A percentile compares a stretch with the other conserved stretches of the same genome.
These are phyloP conservation scores for Solanum pimpinellifolium DNA, from an alignment of 257 asterid species.

Conservation along the genomic window DNA sequence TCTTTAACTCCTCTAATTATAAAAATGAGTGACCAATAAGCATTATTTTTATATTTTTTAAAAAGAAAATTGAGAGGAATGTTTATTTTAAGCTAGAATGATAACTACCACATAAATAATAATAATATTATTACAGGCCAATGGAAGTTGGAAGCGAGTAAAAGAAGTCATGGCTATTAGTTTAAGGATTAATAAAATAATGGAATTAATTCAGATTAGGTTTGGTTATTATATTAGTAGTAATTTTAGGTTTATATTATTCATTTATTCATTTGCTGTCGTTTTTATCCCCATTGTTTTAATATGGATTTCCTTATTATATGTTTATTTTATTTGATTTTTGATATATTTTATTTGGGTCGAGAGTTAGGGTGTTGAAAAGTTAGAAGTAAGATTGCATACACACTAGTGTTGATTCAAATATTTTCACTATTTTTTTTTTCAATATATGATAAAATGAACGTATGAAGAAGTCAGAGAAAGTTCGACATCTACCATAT, in stretches of 20 bases:
- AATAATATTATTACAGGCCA: neutral
- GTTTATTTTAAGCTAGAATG: neutral
- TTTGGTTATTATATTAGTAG: neutral
- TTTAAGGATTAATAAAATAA: neutral
- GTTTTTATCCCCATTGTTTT: neutral
- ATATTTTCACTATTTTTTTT: neutral
- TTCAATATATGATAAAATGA: neutral
- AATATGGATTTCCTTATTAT: neutral
- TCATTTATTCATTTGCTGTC: neutral
- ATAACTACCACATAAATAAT: neutral
- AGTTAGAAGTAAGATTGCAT: neutral
- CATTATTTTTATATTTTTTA: neutral
- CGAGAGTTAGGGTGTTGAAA: neutral
- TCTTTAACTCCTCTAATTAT: too few relatives aligned
- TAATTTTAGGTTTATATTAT: neutral
- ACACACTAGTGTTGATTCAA: neutral
- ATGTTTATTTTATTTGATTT: neutral
- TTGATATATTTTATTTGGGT: neutral
- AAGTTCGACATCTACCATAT: neutral
- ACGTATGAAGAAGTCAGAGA: neutral
- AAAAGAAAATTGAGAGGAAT: neutral
- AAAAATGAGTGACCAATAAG: neutral
- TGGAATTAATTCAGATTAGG: neutral
- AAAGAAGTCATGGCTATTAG: neutral
- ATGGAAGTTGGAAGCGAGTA: neutral